Conservation (phyloP, 164 flowering plant species). For the Vitis labrusca region DNA sequence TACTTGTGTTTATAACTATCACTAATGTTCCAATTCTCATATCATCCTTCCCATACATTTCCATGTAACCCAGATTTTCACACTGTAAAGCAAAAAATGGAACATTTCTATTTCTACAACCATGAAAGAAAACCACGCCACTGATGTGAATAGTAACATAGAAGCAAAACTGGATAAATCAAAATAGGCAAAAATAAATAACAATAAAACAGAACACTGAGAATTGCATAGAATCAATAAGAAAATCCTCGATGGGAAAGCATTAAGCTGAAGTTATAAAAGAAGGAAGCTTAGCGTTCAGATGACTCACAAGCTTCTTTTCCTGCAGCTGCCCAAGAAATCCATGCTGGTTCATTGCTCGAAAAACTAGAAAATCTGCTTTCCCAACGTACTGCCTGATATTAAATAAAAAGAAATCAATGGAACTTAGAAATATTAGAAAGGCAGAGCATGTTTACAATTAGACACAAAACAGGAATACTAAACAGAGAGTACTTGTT, state of each 20-base stretch:
- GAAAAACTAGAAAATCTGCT: conserved; percentile 72
- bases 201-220: no score
- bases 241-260: neutral
- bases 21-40: no score
- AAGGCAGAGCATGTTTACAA: neutral
- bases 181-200: no score
- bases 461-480: neutral
- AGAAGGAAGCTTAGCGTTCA: neutral
- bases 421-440: neutral
- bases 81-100: neutral
- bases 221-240: neutral
- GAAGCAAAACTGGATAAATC: neutral
- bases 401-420: conserved; percentile 5
- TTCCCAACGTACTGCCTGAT: conserved; percentile 72
- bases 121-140: neutral
- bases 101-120: neutral
- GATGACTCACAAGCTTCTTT: conserved; percentile 66
- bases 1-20: no score
- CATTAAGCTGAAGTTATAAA: neutral
- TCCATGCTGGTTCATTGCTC: conserved; percentile 76
- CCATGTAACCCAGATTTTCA: neutral
- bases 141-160: neutral
- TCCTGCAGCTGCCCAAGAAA: conserved; percentile 76
- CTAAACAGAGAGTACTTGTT: conserved; percentile 45
- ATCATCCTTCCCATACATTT: neutral